These are phyloP conservation scores for Tremellales sp. DNA, from an alignment of 1,284 basidiomycete genomes.

Conservation along the genomic window DNA sequence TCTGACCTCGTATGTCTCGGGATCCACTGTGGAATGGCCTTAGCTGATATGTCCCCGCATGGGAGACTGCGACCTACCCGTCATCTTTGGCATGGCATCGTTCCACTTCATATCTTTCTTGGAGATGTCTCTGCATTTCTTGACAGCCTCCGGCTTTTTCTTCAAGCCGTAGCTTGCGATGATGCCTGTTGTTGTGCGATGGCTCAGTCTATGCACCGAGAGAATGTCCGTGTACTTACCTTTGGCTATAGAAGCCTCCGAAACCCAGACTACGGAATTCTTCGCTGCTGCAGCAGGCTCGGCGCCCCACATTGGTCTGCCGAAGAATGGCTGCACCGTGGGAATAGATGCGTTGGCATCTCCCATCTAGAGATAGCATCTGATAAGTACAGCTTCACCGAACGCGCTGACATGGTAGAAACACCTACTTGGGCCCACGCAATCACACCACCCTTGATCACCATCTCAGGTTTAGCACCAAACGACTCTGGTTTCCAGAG, in stretches of 20 bases:
- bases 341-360: constrained; percentile 93
- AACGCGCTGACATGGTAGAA: background rate
- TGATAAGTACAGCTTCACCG: constrained; percentile 38
- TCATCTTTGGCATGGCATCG: constrained; percentile 70
- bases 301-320: constrained; percentile 85
- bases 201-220: background rate
- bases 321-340: constrained; percentile 81
- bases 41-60: background rate
- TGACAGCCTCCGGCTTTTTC: constrained; percentile 74
- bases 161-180: constrained; percentile 67
- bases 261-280: constrained; percentile 82
- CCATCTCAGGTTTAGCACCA: constrained; percentile 84
- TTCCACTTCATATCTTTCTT: constrained; percentile 97
- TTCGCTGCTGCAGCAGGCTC: constrained; percentile 68
- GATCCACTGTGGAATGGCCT: constrained; percentile 60
- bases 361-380: constrained; percentile 85
- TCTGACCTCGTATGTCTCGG: constrained; percentile 83
- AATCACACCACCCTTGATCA: constrained; percentile 92
- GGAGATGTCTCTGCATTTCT: constrained; percentile 66
- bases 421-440: constrained; percentile 72
- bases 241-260: constrained; percentile 63
- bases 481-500: constrained; percentile 93
- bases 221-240: constrained; percentile 44
- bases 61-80: constrained; percentile 29
- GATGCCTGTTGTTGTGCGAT: constrained; percentile 46